Evolutionary conservation across 306 rosid genomes (phyloP).

Genomic region (Cyclanthera cordifolia): DNA sequence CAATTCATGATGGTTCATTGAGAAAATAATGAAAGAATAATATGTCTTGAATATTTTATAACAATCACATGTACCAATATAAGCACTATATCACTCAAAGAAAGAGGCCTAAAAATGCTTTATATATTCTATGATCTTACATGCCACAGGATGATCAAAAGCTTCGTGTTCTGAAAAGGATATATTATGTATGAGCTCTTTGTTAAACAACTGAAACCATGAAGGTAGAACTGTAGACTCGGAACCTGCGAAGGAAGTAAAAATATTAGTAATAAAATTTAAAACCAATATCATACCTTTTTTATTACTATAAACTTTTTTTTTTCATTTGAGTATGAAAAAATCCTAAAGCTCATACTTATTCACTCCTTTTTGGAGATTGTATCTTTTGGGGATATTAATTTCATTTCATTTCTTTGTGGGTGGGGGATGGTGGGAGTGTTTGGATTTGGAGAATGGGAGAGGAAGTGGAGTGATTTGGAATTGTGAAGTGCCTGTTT

Average conservation of each 20-base stretch:
- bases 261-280: constrained; percentile 11
- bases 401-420: background rate
- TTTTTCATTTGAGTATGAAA: no score
- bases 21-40: background rate
- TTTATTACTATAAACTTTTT: background rate
- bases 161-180: constrained; percentile 98
- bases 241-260: constrained; percentile 40
- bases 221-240: constrained; percentile 53
- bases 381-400: background rate
- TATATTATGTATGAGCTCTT: constrained; percentile 56
- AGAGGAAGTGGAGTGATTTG: no score
- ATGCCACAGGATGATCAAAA: constrained; percentile 98
- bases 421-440: no score
- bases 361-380: background rate
- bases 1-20: no score
- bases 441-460: no score
- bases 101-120: constrained; percentile 1
- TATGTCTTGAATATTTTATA: background rate
- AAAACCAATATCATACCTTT: constrained; percentile 10
- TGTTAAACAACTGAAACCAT: constrained; percentile 81
- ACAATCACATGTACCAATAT: background rate
- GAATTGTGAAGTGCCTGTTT: no score
- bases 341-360: no score
- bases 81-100: background rate
- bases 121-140: constrained; percentile 31